Base-by-base conservation (phyloP, 2,329 filamentous ascomycete species). In the Cladophialophora psammophila region DNA sequence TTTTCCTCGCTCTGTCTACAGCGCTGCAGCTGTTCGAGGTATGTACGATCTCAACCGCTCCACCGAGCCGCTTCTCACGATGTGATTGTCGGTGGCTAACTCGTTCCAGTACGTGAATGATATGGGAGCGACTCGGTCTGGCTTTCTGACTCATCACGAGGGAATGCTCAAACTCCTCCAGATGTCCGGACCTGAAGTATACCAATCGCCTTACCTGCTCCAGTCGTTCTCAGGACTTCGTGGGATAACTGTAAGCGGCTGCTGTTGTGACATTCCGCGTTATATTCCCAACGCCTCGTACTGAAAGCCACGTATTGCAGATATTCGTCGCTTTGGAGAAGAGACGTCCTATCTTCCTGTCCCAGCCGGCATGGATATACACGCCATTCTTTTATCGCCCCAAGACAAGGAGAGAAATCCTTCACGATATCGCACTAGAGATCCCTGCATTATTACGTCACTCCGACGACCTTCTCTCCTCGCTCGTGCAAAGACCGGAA, bases 11-110 rank as follows among this genome's bases (percentile, higher is more conserved):
- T 10, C 48, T 62, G 3, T 62, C 48, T 34, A 62, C 59, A n/a
- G 34, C 59, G 13, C 45, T 62, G 32, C 48, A 53, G 34, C 50
- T 62, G 9, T 62, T 62, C 59, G 59, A 62, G 50, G 59, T 62
- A 62, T 10, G 48, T 4, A 18, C 1, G 12, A n/a, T 8, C 45
- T 9, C 3, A 26, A 34, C 5, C 12, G 10, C 5, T 26, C 31
- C 12, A 13, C 5, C 7, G 15, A 26, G 1, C 31, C 52, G 4
- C 15, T n/a, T 35, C n/a, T n/a, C 50, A 31, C 10, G 12, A 20
- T n/a, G n/a, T 52, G 26, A 54, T 4, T 15, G 1, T 13, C 1
- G 1, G 32, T 35, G 31, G 52, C 36, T 59, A 18, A 59, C 38
- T 26, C 9, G 3, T 10, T 10, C 3, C 32, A 62, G 59, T 62